Evolutionary conservation across 768 basidiomycete genomes (phyloP), one percentile per base, ranked within the genome.

Genomic region (Piloderma croceum): DNA sequence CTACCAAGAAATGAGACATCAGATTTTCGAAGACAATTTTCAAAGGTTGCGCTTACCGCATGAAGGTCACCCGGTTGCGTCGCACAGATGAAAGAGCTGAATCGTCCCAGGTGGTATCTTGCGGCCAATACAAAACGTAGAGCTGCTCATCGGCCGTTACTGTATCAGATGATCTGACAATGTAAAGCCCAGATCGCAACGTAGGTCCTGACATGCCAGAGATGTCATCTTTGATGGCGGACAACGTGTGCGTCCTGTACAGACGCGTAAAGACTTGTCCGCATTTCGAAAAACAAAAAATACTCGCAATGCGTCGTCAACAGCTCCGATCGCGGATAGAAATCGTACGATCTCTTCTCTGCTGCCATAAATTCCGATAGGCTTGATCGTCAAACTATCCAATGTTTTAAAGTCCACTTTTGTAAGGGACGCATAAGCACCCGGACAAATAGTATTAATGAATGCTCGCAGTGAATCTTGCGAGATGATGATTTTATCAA

Each of bases 401-500:
- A 81, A 59, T 1, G 57, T 53, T 32, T 65, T 65, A 54, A 82
- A 81, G 45, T 81, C 66, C 43, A 81, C 73, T 44, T 67, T 73
- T 2, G 74, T 78, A 36, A 79, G 59, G 0, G 75, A 74, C 1
- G 49, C 44, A 48, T 77, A 81, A 4, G 80, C 69, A 2, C 73
- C 70, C 0, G 79, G 75, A 29, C 50, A 62, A 7, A 79, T 34
- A 13, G 50, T 51, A 37, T 79, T 74, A 48, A 76, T 67, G 37
- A 81, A 69, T 3, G 59, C 45, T 43, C 61, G 58, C 10, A 81
- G 57, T 3, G 74, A 70, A 3, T 67, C 58, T 51, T 78, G 75
- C 2, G 64, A 62, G 21, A 82, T 81, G 53, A 81, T 72, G 23
- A 81, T 69, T 50, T 82, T 81, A 48, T 79, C 77, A 27, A 79